Evolutionary conservation across 352 stramenopile species (phyloP).

Genomic region (Pythium coloratum): DNA sequence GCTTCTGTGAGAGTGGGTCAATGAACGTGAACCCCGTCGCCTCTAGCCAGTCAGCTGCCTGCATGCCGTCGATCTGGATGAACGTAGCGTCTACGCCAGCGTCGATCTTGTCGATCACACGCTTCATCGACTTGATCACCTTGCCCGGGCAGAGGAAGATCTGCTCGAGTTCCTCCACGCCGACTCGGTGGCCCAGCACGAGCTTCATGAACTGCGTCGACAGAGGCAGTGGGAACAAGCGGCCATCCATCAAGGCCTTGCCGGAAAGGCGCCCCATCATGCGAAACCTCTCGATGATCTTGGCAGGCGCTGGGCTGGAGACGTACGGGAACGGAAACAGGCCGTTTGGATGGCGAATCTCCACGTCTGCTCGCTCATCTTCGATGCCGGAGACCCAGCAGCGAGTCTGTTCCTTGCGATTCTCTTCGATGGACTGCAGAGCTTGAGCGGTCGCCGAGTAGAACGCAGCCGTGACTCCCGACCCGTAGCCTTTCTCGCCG

Average conservation of each 20-base stretch:
- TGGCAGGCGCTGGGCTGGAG: constrained; percentile 10
- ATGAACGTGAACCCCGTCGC: constrained; percentile 74
- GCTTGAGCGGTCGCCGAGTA: constrained; percentile 78
- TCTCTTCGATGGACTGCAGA: constrained; percentile 57
- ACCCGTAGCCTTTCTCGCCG: constrained; percentile 84
- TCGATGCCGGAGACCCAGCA: constrained; percentile 69
- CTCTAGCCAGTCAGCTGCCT: constrained; percentile 54
- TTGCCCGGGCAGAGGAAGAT: constrained; percentile 71
- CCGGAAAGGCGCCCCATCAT: constrained; percentile 81
- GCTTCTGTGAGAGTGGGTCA: constrained; percentile 73
- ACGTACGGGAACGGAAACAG: constrained; percentile 72
- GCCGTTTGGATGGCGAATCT: constrained; percentile 78
- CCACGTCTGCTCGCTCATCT: constrained; percentile 35
- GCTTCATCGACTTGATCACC: constrained; percentile 60
- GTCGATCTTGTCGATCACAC: constrained; percentile 8
- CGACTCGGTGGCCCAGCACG: constrained; percentile 63
- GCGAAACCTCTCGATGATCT: constrained; percentile 69
- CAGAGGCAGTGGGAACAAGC: constrained; percentile 69
- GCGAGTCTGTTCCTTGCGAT: constrained; percentile 31
- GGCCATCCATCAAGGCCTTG: constrained; percentile 83
- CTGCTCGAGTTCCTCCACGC: constrained; percentile 42
- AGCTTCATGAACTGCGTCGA: constrained; percentile 78
- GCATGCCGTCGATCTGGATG: constrained; percentile 64
- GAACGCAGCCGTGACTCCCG: constrained; percentile 81
- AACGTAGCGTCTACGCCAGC: constrained; percentile 33